These are phyloP conservation scores for Candida maltosa DNA, from an alignment of 805 yeast genomes.

Conservation along the genomic window DNA sequence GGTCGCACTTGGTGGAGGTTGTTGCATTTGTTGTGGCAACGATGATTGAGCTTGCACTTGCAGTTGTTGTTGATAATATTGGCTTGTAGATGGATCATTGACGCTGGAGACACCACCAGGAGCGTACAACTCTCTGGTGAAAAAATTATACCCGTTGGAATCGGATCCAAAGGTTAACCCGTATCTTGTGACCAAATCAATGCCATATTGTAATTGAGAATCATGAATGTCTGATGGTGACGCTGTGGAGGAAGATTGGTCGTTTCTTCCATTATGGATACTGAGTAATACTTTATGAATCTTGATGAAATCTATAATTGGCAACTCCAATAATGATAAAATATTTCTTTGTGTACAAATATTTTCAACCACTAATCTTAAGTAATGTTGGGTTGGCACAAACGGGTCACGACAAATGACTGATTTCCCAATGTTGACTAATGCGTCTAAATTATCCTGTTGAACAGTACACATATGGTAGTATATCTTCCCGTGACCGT, in stretches of 20 bases:
- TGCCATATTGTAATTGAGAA: conserved; percentile 50
- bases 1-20: conserved; percentile 16
- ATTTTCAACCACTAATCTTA: conserved; percentile 74
- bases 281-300: conserved; percentile 66
- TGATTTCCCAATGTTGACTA: conserved; percentile 75
- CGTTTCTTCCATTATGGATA: conserved; percentile 34
- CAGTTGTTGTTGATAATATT: conserved; percentile 24
- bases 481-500: conserved; percentile 82
- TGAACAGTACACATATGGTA: conserved; percentile 88
- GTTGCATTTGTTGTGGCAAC: conserved; percentile 10
- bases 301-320: conserved; percentile 59
- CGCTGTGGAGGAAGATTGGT: conserved; percentile 13
- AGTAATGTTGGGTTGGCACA: conserved; percentile 77
- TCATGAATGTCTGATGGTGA: conserved; percentile 29
- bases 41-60: conserved; percentile 6
- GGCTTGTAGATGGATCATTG: conserved; percentile 23
- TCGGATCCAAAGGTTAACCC: conserved; percentile 68
- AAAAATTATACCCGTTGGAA: conserved; percentile 60
- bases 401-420: conserved; percentile 80
- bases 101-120: conserved; percentile 24
- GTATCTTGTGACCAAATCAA: conserved; percentile 61
- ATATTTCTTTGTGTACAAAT: conserved; percentile 64
- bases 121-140: conserved; percentile 41
- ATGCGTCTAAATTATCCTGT: conserved; percentile 70
- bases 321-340: conserved; percentile 55